These are phyloP conservation scores for Tuber magnatum DNA, from an alignment of 495 filamentous ascomycete species.

Conservation along the genomic window DNA sequence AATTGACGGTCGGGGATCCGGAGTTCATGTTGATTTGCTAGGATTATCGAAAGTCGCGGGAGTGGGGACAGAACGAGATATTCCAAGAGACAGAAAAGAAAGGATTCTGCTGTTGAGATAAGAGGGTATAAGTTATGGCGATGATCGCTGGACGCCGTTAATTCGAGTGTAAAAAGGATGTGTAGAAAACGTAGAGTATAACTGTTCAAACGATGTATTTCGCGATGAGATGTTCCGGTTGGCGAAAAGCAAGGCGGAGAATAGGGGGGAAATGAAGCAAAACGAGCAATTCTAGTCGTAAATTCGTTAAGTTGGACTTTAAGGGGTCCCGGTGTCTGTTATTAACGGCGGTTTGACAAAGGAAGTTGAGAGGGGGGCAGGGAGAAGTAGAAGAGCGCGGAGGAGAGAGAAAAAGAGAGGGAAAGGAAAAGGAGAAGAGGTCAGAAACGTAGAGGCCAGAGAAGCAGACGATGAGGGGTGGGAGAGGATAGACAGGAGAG, in stretches of 20 bases:
- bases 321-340: slow-evolving; percentile 1
- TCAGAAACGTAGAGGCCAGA: background rate
- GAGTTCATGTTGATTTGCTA: slow-evolving; percentile 24
- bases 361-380: slow-evolving; percentile 1
- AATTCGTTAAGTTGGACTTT: slow-evolving; percentile 35
- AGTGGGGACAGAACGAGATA: slow-evolving; percentile 2
- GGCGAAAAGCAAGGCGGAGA: slow-evolving; percentile 10
- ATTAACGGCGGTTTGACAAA: slow-evolving; percentile 4
- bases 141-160: slow-evolving; percentile 5
- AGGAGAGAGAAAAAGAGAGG: background rate
- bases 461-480: background rate
- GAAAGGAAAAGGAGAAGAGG: background rate
- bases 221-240: background rate
- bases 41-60: background rate
- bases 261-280: slow-evolving; percentile 8
- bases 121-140: background rate
- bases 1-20: slow-evolving; percentile 28
- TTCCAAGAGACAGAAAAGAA: background rate
- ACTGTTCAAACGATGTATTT: background rate
- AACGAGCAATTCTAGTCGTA: slow-evolving; percentile 19
- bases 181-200: slow-evolving; percentile 15
- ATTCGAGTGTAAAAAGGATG: slow-evolving; percentile 15
- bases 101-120: background rate
- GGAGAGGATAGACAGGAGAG: background rate
- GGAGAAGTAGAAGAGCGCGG: background rate